Evolutionary conservation across 345 rosid genomes (phyloP).

Genomic region (Carallia pectinifolia): DNA sequence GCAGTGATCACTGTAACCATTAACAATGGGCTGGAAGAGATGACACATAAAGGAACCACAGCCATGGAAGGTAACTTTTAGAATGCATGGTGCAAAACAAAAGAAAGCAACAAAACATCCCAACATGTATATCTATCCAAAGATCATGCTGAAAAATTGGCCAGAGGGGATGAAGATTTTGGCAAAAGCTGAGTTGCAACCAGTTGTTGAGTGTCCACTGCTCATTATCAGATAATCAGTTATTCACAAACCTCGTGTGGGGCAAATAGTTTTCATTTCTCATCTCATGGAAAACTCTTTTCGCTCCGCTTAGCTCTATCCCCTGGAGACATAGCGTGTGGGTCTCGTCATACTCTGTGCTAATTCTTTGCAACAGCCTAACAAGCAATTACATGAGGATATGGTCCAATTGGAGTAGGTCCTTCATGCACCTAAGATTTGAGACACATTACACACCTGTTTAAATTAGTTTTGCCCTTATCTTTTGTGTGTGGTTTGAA

Average conservation of each 20-base stretch:
- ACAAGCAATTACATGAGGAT: slow-evolving; percentile 6
- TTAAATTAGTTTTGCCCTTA: neutral
- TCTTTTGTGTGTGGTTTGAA: no score
- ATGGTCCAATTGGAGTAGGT: slow-evolving; percentile 19
- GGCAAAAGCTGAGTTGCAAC: slow-evolving; percentile 3
- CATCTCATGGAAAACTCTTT: no score
- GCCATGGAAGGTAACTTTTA: slow-evolving; percentile 45
- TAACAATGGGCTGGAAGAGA: neutral
- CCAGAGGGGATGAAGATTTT: slow-evolving; percentile 21
- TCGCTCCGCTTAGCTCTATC: no score
- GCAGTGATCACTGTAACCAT: neutral
- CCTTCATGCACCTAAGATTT: slow-evolving; percentile 30
- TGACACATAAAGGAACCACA: slow-evolving; percentile 29
- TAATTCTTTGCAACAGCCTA: neutral
- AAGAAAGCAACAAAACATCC: slow-evolving; percentile 43
- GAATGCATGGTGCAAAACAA: slow-evolving; percentile 43
- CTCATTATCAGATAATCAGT: no score
- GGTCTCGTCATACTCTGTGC: no score
- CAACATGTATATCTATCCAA: slow-evolving; percentile 4
- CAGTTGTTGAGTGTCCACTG: neutral
- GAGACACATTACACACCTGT: slow-evolving; percentile 15
- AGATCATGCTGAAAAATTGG: neutral
- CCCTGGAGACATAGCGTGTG: no score
- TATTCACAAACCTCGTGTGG: neutral
- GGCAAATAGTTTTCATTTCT: no score